Percentiles rank a stretch among this genome's conserved stretches.
Evolutionary conservation across 352 stramenopile genomes (phyloP).

Genomic region (Phytophthora ohioensis): DNA sequence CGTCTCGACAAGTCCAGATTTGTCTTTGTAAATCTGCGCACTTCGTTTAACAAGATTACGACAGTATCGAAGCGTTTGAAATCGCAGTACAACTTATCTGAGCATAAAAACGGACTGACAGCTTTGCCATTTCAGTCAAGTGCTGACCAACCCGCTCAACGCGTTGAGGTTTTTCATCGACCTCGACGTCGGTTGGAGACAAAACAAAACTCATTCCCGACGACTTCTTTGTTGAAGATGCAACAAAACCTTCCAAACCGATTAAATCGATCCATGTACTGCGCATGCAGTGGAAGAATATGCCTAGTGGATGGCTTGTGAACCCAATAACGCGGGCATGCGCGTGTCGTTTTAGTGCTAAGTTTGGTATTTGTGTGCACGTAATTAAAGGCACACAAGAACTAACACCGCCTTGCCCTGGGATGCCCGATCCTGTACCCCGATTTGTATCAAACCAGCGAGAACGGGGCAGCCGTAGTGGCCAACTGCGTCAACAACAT

Average conservation of each 20-base stretch:
- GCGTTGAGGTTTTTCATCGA: neutral
- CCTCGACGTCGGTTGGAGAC: neutral
- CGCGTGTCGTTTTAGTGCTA: neutral
- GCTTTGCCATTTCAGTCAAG: neutral
- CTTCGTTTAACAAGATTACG: neutral
- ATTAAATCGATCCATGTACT: constrained; percentile 2
- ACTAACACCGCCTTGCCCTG: neutral
- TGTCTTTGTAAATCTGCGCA: neutral
- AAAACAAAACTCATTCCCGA: neutral
- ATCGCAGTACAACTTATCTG: neutral
- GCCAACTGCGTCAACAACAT: neutral
- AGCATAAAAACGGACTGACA: neutral
- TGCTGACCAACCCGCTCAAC: neutral
- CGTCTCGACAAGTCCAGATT: constrained; percentile 3
- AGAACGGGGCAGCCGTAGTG: neutral
- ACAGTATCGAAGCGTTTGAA: neutral
- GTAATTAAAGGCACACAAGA: neutral
- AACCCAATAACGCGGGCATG: neutral
- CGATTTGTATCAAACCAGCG: neutral
- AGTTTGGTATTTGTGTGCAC: constrained; percentile 2
- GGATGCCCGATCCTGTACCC: neutral
- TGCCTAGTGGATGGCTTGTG: constrained; percentile 4
- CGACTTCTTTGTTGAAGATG: neutral
- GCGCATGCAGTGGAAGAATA: constrained; percentile 1
- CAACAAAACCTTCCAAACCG: neutral